phyloP scores from a whole-genome alignment of 2,329 filamentous ascomycete species.

The Orbilia quercus region DNA sequence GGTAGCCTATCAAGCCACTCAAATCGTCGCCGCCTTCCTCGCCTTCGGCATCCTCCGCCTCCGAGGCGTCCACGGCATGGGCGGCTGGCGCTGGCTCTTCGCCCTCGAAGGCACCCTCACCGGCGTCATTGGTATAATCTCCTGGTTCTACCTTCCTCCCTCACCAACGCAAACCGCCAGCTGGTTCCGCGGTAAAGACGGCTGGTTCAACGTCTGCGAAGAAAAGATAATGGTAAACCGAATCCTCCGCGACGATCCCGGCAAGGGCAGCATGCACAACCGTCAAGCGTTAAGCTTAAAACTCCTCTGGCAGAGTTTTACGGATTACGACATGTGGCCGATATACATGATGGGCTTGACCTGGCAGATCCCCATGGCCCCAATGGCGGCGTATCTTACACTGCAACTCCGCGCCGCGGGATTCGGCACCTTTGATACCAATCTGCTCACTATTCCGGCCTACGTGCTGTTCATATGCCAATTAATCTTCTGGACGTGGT shows the following conservation, averaged over 20 bases:
- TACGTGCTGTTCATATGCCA: conserved; percentile 67
- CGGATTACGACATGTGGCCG: conserved; percentile 73
- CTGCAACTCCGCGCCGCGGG: conserved; percentile 70
- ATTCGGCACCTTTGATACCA: conserved; percentile 72
- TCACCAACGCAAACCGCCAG: conserved; percentile 75
- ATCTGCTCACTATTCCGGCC: conserved; percentile 72
- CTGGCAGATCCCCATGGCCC: conserved; percentile 69
- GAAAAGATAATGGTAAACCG: conserved; percentile 77
- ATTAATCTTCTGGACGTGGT: conserved; percentile 67
- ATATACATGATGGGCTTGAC: conserved; percentile 69
- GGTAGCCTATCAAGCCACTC: conserved; percentile 72
- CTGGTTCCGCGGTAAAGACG: conserved; percentile 70
- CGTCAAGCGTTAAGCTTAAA: conserved; percentile 68
- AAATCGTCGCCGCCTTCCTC: conserved; percentile 70
- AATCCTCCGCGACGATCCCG: conserved; percentile 71
- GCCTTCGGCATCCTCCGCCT: conserved; percentile 69
- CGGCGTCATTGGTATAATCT: conserved; percentile 68
- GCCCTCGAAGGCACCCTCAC: conserved; percentile 66
- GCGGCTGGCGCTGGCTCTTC: conserved; percentile 71
- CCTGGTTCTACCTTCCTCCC: conserved; percentile 71
- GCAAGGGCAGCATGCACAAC: conserved; percentile 72
- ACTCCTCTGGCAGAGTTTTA: conserved; percentile 67
- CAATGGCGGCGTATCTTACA: conserved; percentile 69
- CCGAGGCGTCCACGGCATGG: conserved; percentile 66
- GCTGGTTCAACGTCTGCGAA: conserved; percentile 75